Base-by-base conservation (phyloP, 1,139 yeast species). In the Saccharomyces hybrid region DNA sequence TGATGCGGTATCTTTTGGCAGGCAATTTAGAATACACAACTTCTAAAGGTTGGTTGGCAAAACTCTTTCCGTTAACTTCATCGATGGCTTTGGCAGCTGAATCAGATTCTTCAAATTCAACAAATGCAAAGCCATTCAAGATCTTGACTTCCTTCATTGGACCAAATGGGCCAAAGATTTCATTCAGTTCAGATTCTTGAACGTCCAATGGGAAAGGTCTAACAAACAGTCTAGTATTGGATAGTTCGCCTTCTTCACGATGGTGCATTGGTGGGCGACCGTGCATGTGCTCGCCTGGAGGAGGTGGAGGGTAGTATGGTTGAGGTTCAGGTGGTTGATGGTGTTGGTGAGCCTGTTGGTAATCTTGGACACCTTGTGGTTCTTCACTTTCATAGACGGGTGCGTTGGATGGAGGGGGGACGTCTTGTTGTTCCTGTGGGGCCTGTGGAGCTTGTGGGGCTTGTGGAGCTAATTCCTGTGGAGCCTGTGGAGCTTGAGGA, bases 51-150 rank as follows among this genome's bases (percentile, higher is more conserved):
- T 81, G 85, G 59, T 86, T 89, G 56, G 81, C 80, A 70, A 83
- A 73, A 48, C 70, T 80, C 61, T 77, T 70, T 61, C 79, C 81
- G 68, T 80, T 74, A 63, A 84, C 79, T 58, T 84, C 81, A 54
- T 81, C 83, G 61, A 83, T 77, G 16, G 93, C 93, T 61, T 78
- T 77, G 57, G 77, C 73, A 50, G 93, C 90, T 62, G 80, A 80
- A 52, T 84, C 91, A 31, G 82, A 73, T 56, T 75, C 78, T 69
- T 83, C 88, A 63, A 78, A 86, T 64, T 86, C 86, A 58, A 86
- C 82, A 65, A 85, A 86, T 41, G 89, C 93, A 68, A 83, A 85
- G 49, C 91, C 91, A 67, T 85, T 82, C 79, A 84, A 78, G 64
- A 86, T 72, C 69, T 83, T 84, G 53, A 84, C 82, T 64, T 84